A percentile compares a stretch with the other conserved stretches of the same genome.
phyloP scores from a whole-genome alignment of 2,329 filamentous ascomycete genomes.

The Xylaria hypoxylon region DNA sequence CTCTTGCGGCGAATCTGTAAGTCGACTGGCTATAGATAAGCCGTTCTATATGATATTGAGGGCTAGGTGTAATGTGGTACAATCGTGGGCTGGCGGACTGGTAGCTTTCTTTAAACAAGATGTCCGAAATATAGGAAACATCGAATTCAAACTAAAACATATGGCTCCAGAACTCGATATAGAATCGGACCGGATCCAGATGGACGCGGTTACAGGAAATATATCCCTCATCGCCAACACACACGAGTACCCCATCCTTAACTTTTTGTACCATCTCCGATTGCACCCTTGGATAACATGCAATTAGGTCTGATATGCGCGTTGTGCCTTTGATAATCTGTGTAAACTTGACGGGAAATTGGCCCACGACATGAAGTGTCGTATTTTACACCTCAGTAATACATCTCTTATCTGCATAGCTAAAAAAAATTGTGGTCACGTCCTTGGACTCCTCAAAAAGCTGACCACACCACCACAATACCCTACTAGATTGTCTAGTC shows the following conservation, averaged over 20 bases:
- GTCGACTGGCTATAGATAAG: too few relatives aligned
- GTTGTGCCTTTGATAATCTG: not conserved
- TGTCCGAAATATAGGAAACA: too few relatives aligned
- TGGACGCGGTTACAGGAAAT: too few relatives aligned
- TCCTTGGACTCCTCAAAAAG: conserved; percentile 76
- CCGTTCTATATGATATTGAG: too few relatives aligned
- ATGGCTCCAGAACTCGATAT: too few relatives aligned
- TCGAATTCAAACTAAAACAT: too few relatives aligned
- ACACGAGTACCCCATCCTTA: not conserved
- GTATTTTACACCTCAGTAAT: not conserved
- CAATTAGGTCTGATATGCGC: not conserved
- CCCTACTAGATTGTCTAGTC: conserved; percentile 81
- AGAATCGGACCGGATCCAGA: too few relatives aligned
- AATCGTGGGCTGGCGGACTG: too few relatives aligned
- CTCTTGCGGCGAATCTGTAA: too few relatives aligned
- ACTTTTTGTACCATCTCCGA: not conserved
- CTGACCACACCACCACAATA: conserved; percentile 89
- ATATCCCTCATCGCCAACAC: too few relatives aligned
- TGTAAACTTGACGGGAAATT: not conserved
- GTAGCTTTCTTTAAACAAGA: too few relatives aligned
- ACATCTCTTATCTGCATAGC: not conserved
- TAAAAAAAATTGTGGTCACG: conserved; percentile 49
- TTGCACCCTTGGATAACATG: not conserved
- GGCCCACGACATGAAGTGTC: not conserved
- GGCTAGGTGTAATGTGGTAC: too few relatives aligned